Base-by-base conservation (phyloP, 31 red algal species). In the Pterothamnion heteromorphum region DNA sequence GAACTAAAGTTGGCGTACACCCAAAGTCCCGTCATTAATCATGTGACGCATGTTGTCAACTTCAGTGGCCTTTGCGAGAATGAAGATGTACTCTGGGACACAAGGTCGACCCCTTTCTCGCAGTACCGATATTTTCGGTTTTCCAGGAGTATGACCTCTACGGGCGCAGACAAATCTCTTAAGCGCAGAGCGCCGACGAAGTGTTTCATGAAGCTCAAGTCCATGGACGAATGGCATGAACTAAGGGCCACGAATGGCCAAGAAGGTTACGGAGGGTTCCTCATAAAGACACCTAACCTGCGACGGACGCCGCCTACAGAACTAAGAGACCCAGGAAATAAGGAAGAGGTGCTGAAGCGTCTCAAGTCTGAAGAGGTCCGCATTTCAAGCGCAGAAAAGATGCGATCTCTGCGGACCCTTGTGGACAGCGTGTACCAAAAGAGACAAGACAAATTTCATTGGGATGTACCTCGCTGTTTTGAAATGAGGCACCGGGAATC, bases 41-140 rank as follows among this genome's bases (percentile, higher is more conserved):
- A 44, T 26, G 34, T 88, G 30, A 9, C 84, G 4, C 34, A 43
- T 88, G 84, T 88, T 4, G 84, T 26, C 84, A 88, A n/a, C n/a
- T n/a, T n/a, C n/a, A n/a, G n/a, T n/a, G n/a, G n/a, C n/a, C n/a
- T n/a, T n/a, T n/a, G n/a, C 32, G 5, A 88, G 21, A 3, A 88
- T 9, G 78, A 82, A 44, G 44, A 44, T 9, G 5, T 4, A 20
- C 34, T 39, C 18, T 14, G 14, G 84, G 28, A 43, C 84, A 44
- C 14, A 23, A 4, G 84, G 5, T 36, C 9, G 4, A 43, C 20
- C 14, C 84, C 30, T 21, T 88, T 43, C 34, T 88, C 84, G 3
- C 84, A 88, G 28, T 88, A 44, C 37, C 37, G 84, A 9, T 88
- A 44, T 36, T 88, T 88, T 26, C 34, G 3, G 4, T 88, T 88